Conservation (phyloP, 768 basidiomycete species). For the Ephemerocybe angulata region DNA sequence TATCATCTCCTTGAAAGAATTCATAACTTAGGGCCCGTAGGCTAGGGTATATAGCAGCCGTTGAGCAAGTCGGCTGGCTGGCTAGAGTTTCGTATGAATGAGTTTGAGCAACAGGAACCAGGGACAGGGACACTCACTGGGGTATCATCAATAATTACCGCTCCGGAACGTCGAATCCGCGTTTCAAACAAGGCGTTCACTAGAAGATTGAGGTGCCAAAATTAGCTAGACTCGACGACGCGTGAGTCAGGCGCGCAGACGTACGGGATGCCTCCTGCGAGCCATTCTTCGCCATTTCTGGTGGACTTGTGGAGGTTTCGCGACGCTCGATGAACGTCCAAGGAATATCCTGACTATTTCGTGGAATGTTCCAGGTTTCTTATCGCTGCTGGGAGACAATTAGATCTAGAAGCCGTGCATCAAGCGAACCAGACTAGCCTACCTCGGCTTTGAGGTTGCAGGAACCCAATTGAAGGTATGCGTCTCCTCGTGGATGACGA, state of each 20-base stretch:
- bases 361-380: not conserved
- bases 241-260: not conserved
- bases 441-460: not conserved
- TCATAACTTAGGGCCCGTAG: not conserved
- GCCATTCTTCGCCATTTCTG: slow-evolving; percentile 7
- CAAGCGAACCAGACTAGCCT: not conserved
- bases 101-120: not conserved
- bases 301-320: not conserved
- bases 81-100: not conserved
- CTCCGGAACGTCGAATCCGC: not conserved
- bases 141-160: not conserved
- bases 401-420: not conserved
- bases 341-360: slow-evolving; percentile 11
- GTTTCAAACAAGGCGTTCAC: not conserved
- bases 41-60: not conserved
- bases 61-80: no score
- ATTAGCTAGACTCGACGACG: not conserved
- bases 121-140: not conserved
- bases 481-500: slow-evolving; percentile 8
- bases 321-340: not conserved
- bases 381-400: not conserved
- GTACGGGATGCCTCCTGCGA: slow-evolving; percentile 16
- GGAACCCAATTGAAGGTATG: slow-evolving; percentile 8
- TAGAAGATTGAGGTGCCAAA: not conserved
- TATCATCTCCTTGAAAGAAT: not conserved